These are phyloP conservation scores for Thuidium tamariscinum DNA, from an alignment of 225 moss, liverwort and hornwort genomes.

Conservation along the genomic window DNA sequence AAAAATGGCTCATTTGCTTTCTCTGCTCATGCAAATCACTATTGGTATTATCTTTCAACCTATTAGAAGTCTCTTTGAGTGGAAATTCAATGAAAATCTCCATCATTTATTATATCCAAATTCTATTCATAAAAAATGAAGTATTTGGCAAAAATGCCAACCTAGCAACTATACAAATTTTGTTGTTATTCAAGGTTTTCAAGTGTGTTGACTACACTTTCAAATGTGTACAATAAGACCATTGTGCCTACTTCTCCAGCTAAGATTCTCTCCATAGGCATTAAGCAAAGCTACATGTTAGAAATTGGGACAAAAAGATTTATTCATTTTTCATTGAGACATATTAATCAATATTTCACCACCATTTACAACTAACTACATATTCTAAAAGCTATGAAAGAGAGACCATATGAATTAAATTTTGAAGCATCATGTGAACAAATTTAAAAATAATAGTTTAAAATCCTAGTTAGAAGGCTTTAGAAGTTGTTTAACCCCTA, in stretches of 20 bases:
- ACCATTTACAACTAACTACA: neutral
- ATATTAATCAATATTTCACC: neutral
- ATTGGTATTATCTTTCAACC: neutral
- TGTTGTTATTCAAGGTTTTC: rapidly evolving
- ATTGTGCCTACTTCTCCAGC: no score
- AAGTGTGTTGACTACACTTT: neutral
- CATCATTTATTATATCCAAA: rapidly evolving
- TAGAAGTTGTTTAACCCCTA: rapidly evolving
- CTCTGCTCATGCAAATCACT: neutral
- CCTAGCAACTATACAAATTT: neutral
- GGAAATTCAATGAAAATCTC: neutral
- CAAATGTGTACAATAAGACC: no score
- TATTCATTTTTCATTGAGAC: no score
- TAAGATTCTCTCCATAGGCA: rapidly evolving
- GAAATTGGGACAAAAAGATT: rapidly evolving
- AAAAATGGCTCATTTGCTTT: rapidly evolving
- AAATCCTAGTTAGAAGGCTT: rapidly evolving
- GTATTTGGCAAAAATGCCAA: rapidly evolving
- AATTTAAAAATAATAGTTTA: neutral
- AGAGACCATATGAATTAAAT: no score
- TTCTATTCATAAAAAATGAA: neutral
- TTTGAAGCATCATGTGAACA: no score
- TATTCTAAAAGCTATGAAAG: neutral
- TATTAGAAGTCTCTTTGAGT: neutral
- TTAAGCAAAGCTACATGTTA: neutral